These are phyloP conservation scores for Pichia sp. DNA, from an alignment of 1,139 yeast species.

Conservation along the genomic window DNA sequence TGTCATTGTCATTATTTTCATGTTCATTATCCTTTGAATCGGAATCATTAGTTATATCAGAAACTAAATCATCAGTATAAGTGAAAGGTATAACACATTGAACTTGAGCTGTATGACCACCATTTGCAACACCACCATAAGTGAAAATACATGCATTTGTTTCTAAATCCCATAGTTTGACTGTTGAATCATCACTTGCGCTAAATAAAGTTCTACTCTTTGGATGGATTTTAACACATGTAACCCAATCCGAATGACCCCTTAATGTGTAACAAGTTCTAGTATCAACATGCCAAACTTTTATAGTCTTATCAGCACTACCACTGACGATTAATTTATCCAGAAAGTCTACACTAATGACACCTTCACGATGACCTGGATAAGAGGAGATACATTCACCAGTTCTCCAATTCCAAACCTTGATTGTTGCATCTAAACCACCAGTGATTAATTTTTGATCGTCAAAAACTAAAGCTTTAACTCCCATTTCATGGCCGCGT, in stretches of 20 bases:
- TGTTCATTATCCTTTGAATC: slow-evolving; percentile 17
- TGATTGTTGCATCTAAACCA: slow-evolving; percentile 82
- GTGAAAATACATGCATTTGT: slow-evolving; percentile 72
- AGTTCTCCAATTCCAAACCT: slow-evolving; percentile 92
- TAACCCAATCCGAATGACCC: slow-evolving; percentile 92
- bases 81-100: slow-evolving; percentile 83
- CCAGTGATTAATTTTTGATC: slow-evolving; percentile 86
- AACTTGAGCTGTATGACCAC: slow-evolving; percentile 77
- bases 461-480: slow-evolving; percentile 77
- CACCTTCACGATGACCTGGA: slow-evolving; percentile 85
- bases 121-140: slow-evolving; percentile 66
- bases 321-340: slow-evolving; percentile 87
- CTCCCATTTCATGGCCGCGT: slow-evolving; percentile 80
- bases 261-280: slow-evolving; percentile 86
- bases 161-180: slow-evolving; percentile 88
- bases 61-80: slow-evolving; percentile 45
- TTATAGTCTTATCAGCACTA: slow-evolving; percentile 83
- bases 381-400: slow-evolving; percentile 93
- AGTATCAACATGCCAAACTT: slow-evolving; percentile 94
- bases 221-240: slow-evolving; percentile 79
- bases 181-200: slow-evolving; percentile 86
- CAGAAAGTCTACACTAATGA: slow-evolving; percentile 70
- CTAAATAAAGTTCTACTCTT: slow-evolving; percentile 73
- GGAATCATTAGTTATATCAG: slow-evolving; percentile 30
- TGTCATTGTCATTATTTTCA: slow-evolving; percentile 27